Evolutionary conservation across 1,139 yeast species (phyloP), one percentile per base, ranked within the genome.

Genomic region (Zhuliangozyma parablackwelliae): DNA sequence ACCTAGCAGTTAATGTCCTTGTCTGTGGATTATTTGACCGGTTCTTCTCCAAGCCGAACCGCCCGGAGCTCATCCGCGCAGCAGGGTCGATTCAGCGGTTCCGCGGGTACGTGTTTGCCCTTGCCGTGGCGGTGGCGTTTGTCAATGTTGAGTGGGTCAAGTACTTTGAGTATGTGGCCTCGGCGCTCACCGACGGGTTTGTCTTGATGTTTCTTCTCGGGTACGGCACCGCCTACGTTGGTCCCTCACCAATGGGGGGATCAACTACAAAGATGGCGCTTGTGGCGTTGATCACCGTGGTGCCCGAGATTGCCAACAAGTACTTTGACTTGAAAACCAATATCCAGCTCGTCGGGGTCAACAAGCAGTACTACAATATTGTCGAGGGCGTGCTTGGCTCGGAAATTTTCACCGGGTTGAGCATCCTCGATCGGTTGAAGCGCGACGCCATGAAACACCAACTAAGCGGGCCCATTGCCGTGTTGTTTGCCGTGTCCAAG

Each of bases 301-400:
- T 32, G n/a, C 45, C 45, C 7, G 21, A 36, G 10, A 13, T 42
- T 21, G 32, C 31, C 10, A 32, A 37, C 7, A 27, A 38, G 27
- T 33, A 33, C 25, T 34, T 36, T 26, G 45, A 42, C 25, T 34
- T 42, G 24, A 42, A 42, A 29, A 30, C 28, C 13, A 26, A 42
- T 28, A 28, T 31, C 2, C 24, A 31, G 5, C 29, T 26, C 23
- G 26, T 39, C 10, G 25, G 28, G 12, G 38, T 42, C 6, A 42
- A 42, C 28, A 27, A 32, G 23, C 30, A 28, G 26, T 20, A 32
- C 23, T 42, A 38, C 27, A 35, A 31, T 26, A 34, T 42, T 10
- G 31, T 38, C 21, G 28, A 35, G 10, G 41, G 41, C 20, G 27
- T 42, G n/a, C 29, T 42, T 12, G 45, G 45, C 7, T 11, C 41